A percentile compares a stretch with the other conserved stretches of the same genome.
These are phyloP conservation scores for Lachancea thermotolerans DNA, from an alignment of 805 yeast species.

Conservation along the genomic window DNA sequence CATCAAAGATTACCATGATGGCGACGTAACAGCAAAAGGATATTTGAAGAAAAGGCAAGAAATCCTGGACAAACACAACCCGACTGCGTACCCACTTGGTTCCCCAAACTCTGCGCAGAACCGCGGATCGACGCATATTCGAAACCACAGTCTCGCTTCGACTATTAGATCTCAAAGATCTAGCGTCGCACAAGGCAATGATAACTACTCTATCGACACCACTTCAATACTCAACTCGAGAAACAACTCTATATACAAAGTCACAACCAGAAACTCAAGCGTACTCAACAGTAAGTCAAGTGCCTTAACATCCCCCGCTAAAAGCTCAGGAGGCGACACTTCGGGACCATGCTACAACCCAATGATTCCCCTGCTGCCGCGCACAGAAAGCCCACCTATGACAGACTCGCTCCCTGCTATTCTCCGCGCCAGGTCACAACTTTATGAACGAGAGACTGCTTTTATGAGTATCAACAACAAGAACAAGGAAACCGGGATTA, in stretches of 20 bases:
- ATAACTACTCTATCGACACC: slow-evolving; percentile 3
- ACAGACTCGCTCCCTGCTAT: slow-evolving; percentile 65
- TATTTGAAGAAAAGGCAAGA: slow-evolving; percentile 48
- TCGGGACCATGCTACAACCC: slow-evolving; percentile 20
- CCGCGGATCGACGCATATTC: background rate
- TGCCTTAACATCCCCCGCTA: slow-evolving; percentile 1
- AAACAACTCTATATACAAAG: slow-evolving; percentile 18
- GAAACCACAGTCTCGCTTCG: slow-evolving; percentile 19
- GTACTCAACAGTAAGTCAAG: slow-evolving; percentile 13
- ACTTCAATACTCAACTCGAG: slow-evolving; percentile 3
- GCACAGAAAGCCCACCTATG: slow-evolving; percentile 32
- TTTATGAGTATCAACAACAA: slow-evolving; percentile 63
- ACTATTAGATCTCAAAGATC: slow-evolving; percentile 10
- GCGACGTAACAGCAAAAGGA: slow-evolving; percentile 68
- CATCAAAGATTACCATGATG: slow-evolving; percentile 52
- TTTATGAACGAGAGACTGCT: slow-evolving; percentile 63
- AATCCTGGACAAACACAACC: slow-evolving; percentile 17
- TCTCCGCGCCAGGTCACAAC: slow-evolving; percentile 62
- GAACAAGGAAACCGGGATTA: slow-evolving; percentile 75
- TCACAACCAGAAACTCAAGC: slow-evolving; percentile 27
- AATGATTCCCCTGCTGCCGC: slow-evolving; percentile 39
- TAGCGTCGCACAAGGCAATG: background rate
- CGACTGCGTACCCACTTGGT: slow-evolving; percentile 3
- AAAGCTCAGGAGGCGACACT: background rate
- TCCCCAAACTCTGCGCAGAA: slow-evolving; percentile 2